Evolutionary conservation across 2,329 filamentous ascomycete species (phyloP), one percentile per base, ranked within the genome.

Genomic region (Cercospora citrullina): DNA sequence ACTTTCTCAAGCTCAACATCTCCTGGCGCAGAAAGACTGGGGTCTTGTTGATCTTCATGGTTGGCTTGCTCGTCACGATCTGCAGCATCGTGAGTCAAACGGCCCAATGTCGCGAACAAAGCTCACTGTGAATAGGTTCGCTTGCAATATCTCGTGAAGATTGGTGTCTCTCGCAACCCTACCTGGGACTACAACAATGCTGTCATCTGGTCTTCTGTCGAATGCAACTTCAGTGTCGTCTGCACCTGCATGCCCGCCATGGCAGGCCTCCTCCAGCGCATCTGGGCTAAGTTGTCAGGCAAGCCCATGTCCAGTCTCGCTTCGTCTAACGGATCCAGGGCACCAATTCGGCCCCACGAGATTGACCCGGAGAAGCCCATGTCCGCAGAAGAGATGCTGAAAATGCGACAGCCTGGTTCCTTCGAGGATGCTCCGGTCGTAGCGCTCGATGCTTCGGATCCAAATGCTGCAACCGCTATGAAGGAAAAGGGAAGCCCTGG

Each of bases 191-290:
- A 71, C 61, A 67, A 60, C 63, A 68, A 64, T 23, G 53, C 66
- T 7, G 68, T 70, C 14, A 64, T 69, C 60, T 71, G 69, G 69
- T 64, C 59, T 18, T 58, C 64, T 5, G 62, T 71, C 57, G 69
- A 71, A 60, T 69, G 65, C 58, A 71, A 71, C 60, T 63, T 71
- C 68, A 64, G 58, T 30, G 63, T 71, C 12, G 48, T 71, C 23
- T 69, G 68, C 59, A 71, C 69, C 42, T 71, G 69, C 61, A 71
- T 71, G 69, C 68, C 69, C 42, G 69, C 69, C 26, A 68, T 69
- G 68, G 68, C 69, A 18, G 69, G 69, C 12, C 68, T 71, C 5
- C 45, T 70, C 3, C 69, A 71, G 60, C 68, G 69, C 42, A 31
- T 68, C 45, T 71, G 66, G 60, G 69, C 71, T 36, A 64, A 63